Conservation (phyloP, 2,329 filamentous ascomycete genomes). For the Escovopsis sp. region DNA sequence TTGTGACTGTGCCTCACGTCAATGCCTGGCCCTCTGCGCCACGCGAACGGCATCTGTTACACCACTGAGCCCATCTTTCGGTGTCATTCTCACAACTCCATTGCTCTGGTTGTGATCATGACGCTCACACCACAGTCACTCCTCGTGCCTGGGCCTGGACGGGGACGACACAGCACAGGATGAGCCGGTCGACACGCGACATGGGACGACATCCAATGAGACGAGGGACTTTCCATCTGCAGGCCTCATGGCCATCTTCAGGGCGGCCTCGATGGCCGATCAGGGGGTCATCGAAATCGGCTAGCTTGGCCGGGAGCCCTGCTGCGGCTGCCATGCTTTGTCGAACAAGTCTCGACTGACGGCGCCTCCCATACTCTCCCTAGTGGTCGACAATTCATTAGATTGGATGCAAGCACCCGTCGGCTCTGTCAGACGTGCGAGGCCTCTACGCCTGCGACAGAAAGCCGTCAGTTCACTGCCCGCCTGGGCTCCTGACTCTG, state of each 20-base stretch:
- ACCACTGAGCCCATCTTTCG: too few relatives aligned
- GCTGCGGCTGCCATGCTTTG: not conserved
- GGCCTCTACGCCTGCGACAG: slow-evolving; percentile 11
- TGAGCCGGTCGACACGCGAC: too few relatives aligned
- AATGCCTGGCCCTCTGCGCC: not conserved
- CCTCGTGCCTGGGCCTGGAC: too few relatives aligned
- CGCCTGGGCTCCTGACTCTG: slow-evolving; percentile 14
- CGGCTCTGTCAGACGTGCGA: slow-evolving; percentile 9
- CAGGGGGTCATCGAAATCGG: not conserved
- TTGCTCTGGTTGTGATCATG: too few relatives aligned
- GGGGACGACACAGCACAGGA: too few relatives aligned
- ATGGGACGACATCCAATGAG: too few relatives aligned
- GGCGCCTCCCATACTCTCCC: too few relatives aligned
- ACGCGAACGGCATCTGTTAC: too few relatives aligned
- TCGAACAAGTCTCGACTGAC: not conserved
- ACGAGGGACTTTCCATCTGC: too few relatives aligned
- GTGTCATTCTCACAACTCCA: too few relatives aligned
- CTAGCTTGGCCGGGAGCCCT: not conserved
- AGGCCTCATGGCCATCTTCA: too few relatives aligned
- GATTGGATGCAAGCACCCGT: slow-evolving; percentile 14
- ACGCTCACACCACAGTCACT: too few relatives aligned
- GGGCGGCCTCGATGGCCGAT: not conserved
- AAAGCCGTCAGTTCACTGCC: slow-evolving; percentile 12
- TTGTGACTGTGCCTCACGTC: not conserved
- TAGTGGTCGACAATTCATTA: not conserved